A percentile compares a stretch with the other conserved stretches of the same genome.
phyloP scores from a whole-genome alignment of 352 stramenopile species.

The Pythium plurisporium region DNA sequence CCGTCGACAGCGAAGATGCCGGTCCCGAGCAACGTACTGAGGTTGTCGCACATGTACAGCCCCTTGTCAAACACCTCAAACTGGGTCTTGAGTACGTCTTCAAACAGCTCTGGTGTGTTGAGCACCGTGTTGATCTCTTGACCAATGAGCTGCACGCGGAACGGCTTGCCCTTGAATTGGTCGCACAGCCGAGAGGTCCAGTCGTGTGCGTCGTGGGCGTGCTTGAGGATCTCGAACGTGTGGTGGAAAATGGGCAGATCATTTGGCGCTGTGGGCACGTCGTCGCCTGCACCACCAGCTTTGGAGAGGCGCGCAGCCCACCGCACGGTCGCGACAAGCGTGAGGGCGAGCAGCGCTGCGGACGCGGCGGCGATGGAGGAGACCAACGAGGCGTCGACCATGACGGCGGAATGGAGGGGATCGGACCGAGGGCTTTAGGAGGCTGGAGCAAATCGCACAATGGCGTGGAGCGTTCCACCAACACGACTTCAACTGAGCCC shows the following conservation, averaged over 20 bases:
- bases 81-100: constrained; percentile 49
- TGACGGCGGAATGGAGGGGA: no score
- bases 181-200: constrained; percentile 9
- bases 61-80: constrained; percentile 65
- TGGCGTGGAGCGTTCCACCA: no score
- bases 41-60: constrained; percentile 26
- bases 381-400: no score
- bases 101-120: constrained; percentile 27
- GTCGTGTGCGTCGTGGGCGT: constrained; percentile 10
- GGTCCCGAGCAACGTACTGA: constrained; percentile 56
- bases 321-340: not conserved
- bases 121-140: constrained; percentile 29
- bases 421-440: no score
- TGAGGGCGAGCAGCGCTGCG: not conserved
- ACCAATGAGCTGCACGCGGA: constrained; percentile 35
- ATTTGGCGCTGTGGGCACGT: not conserved
- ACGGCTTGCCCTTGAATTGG: no score
- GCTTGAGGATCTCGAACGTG: constrained; percentile 3
- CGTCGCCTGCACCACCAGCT: not conserved
- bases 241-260: constrained; percentile 14
- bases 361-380: not conserved
- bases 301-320: not conserved
- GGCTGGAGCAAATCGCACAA: no score
- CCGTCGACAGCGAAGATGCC: constrained; percentile 66
- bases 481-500: no score